Base-by-base conservation (phyloP, 2,329 filamentous ascomycete species). In the Microdochium trichocladiopsis region DNA sequence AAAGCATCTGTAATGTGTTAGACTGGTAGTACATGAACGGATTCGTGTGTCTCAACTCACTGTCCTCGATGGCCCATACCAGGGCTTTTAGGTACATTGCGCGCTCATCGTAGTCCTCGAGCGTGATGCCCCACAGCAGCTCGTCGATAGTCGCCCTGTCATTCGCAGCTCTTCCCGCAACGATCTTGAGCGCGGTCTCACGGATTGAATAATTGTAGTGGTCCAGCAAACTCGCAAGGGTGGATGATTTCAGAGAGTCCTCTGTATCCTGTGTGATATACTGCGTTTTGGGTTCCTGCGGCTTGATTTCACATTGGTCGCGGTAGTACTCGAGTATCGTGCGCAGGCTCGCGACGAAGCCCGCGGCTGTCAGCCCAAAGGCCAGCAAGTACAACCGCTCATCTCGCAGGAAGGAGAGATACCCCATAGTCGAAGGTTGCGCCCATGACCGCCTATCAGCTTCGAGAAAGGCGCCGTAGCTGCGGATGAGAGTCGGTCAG, bases 231-330 rank as follows among this genome's bases (percentile, higher is more conserved):
- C 82, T 86, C 50, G 83, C 74, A 10, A 92, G 73, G 0, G 88
- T 91, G 43, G 78, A 74, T 11, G 83, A 63, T 53, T 83, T 80
- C 43, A 91, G 73, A 2, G 86, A 80, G 62, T 90, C 86, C 62
- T 91, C 87, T 2, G 86, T 88, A 23, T 87, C 83, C 65, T 90
- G 84, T 14, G 83, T 87, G 57, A 90, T 87, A 64, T 88, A 88
- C 58, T 86, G 81, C 50, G 86, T 81, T 64, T 86, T 85, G 33
- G 83, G 83, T 54, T 83, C 80, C 36, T 73, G 64, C 33, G 82
- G 78, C 54, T 82, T 82, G 61, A 94, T 80, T 66, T 84, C 78
- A 57, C 86, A 86, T 51, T 84, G 75, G 59, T 83, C 75, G 57
- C 83, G 78, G 58, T 86, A 81, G 51, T 78, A 70, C 53, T 73